Percentiles rank a stretch among this genome's conserved stretches.
Evolutionary conservation across 192 early-diverging fungal genomes (phyloP).

Genomic region (Linnemannia hyalina): DNA sequence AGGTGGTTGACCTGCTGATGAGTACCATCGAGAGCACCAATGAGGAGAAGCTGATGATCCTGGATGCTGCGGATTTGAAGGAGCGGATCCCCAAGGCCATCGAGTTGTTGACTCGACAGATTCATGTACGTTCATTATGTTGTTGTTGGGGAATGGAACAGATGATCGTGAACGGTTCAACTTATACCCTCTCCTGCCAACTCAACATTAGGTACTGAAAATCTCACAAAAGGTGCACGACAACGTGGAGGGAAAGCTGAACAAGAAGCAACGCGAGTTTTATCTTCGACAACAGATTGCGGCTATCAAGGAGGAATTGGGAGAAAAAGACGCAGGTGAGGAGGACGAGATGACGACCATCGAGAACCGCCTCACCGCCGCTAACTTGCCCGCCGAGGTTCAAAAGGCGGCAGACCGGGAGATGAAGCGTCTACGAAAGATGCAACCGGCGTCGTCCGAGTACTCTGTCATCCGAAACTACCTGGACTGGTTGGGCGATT

Average conservation of each 20-base stretch:
- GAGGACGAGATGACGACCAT: constrained; percentile 75
- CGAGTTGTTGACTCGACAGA: constrained; percentile 73
- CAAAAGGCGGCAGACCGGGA: constrained; percentile 70
- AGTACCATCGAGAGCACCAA: constrained; percentile 75
- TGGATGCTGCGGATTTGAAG: constrained; percentile 64
- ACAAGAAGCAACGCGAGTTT: constrained; percentile 82
- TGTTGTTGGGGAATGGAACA: background rate
- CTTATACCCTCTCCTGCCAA: background rate
- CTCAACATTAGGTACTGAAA: constrained; percentile 68
- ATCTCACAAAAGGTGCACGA: constrained; percentile 79
- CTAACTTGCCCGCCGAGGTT: constrained; percentile 69
- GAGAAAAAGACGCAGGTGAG: constrained; percentile 73
- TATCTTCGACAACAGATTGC: constrained; percentile 83
- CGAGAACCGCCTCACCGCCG: constrained; percentile 62
- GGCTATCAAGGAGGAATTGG: constrained; percentile 83
- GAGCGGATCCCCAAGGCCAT: constrained; percentile 65
- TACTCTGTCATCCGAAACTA: constrained; percentile 81
- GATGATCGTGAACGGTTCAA: background rate
- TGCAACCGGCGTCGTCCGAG: constrained; percentile 80
- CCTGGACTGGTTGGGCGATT: constrained; percentile 78
- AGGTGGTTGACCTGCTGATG: constrained; percentile 74
- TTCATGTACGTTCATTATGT: constrained; percentile 57
- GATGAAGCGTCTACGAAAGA: constrained; percentile 72
- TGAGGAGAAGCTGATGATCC: constrained; percentile 75
- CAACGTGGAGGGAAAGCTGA: constrained; percentile 77